These are phyloP conservation scores for Pezicula neosporulosa DNA, from an alignment of 2,329 filamentous ascomycete species.

Conservation along the genomic window DNA sequence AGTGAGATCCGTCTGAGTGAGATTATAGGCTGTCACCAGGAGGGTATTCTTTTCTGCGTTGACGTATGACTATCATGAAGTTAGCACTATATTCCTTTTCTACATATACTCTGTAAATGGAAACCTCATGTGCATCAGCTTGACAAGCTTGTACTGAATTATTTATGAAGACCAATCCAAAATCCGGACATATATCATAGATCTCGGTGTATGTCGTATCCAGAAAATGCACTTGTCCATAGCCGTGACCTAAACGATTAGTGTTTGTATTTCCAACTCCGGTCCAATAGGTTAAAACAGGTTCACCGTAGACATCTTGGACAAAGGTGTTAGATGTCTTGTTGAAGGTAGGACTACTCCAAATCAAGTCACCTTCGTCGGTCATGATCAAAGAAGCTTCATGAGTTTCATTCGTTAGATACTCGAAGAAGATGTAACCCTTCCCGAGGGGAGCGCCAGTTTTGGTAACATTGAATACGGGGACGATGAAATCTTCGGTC, in stretches of 20 bases:
- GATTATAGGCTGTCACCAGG: conserved; percentile 14
- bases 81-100: too few species aligned
- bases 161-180: too few species aligned
- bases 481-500: too few species aligned
- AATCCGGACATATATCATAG: too few species aligned
- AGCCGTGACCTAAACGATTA: too few species aligned
- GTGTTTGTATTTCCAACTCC: too few species aligned
- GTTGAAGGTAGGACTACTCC: not conserved
- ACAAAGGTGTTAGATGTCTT: not conserved
- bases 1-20: conserved; percentile 27
- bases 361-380: not conserved
- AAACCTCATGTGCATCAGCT: too few species aligned
- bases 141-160: too few species aligned
- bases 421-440: not conserved
- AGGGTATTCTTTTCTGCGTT: not conserved
- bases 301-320: not conserved
- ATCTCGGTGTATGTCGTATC: too few species aligned
- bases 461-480: not conserved
- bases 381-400: not conserved
- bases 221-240: too few species aligned
- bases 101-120: too few species aligned
- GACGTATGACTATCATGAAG: too few species aligned
- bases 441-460: not conserved
- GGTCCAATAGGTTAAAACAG: not conserved
- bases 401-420: not conserved